Conservation (phyloP, 2,329 filamentous ascomycete genomes). For the Beauveria sp. region DNA sequence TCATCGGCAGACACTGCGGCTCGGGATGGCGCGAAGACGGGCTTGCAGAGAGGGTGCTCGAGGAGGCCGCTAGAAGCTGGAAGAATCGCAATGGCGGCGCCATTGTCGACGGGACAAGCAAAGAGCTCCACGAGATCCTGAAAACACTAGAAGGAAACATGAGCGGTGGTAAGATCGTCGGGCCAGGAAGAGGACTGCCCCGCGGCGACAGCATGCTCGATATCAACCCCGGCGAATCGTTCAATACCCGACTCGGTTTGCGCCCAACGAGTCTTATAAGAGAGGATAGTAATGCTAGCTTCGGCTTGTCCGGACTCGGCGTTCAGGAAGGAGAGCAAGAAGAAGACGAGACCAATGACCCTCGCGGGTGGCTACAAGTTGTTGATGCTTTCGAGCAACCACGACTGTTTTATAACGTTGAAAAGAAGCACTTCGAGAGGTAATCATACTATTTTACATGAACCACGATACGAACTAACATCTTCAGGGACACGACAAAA, state of each 20-base stretch:
- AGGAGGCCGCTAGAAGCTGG: slow-evolving; percentile 87
- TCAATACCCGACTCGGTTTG: slow-evolving; percentile 49
- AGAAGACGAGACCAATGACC: slow-evolving; percentile 56
- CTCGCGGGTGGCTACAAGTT: slow-evolving; percentile 76
- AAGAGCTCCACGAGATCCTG: slow-evolving; percentile 72
- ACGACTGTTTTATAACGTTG: slow-evolving; percentile 63
- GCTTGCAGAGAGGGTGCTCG: slow-evolving; percentile 81
- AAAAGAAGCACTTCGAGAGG: slow-evolving; percentile 88
- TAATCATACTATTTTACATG: slow-evolving; percentile 21
- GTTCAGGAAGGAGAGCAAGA: slow-evolving; percentile 50
- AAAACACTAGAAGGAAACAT: slow-evolving; percentile 81
- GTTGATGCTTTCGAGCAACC: slow-evolving; percentile 83
- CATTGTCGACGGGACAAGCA: slow-evolving; percentile 77
- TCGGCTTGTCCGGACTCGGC: slow-evolving; percentile 48
- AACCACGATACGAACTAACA: slow-evolving; percentile 13
- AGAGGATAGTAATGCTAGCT: slow-evolving; percentile 59
- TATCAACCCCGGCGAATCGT: slow-evolving; percentile 41
- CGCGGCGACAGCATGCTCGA: slow-evolving; percentile 57
- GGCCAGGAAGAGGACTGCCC: slow-evolving; percentile 41
- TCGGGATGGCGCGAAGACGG: slow-evolving; percentile 96
- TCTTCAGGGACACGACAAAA: slow-evolving; percentile 48
- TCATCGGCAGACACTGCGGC: slow-evolving; percentile 89
- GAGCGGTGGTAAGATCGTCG: slow-evolving; percentile 68
- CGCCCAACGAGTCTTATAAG: slow-evolving; percentile 37
- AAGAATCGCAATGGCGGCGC: slow-evolving; percentile 83